Conservation (phyloP, 345 rosid genomes). For the Draba incana region DNA sequence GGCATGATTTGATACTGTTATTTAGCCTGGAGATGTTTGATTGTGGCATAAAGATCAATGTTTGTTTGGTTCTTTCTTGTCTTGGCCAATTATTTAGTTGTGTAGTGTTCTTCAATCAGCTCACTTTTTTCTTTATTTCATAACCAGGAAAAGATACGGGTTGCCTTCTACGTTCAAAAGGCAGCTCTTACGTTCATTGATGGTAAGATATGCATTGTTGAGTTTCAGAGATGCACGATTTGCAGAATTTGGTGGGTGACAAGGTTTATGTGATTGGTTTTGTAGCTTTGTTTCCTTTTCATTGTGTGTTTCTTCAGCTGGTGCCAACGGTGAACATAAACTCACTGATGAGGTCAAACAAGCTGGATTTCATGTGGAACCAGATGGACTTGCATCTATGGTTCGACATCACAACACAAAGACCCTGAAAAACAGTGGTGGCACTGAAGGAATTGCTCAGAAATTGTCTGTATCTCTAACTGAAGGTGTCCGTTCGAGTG, state of each 20-base stretch:
- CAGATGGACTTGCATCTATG: slow-evolving; percentile 74
- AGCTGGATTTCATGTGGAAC: slow-evolving; percentile 69
- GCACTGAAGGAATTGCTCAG: slow-evolving; percentile 69
- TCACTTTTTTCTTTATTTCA: slow-evolving; percentile 22
- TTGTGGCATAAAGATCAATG: slow-evolving; percentile 1
- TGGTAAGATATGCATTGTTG: slow-evolving; percentile 56
- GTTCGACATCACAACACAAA: slow-evolving; percentile 66
- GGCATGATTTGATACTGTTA: slow-evolving; percentile 11
- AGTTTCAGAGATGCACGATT: slow-evolving; percentile 32
- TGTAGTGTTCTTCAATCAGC: slow-evolving; percentile 23
- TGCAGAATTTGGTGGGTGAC: not conserved
- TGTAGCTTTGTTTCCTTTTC: not conserved
- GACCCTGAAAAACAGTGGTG: slow-evolving; percentile 52
- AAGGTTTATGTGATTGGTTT: slow-evolving; percentile 11
- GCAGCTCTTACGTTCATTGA: slow-evolving; percentile 90
- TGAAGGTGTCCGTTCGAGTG: slow-evolving; percentile 61
- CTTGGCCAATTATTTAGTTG: slow-evolving; percentile 17
- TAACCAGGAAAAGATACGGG: slow-evolving; percentile 87
- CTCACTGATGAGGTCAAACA: slow-evolving; percentile 61
- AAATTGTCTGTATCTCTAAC: slow-evolving; percentile 54
- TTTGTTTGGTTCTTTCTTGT: slow-evolving; percentile 15
- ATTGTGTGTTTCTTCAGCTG: slow-evolving; percentile 54
- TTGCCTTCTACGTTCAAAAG: slow-evolving; percentile 86
- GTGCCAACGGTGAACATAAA: slow-evolving; percentile 47
- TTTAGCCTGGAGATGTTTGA: slow-evolving; percentile 20